These are phyloP conservation scores for Aspergillus quadrilineatus DNA, from an alignment of 2,329 filamentous ascomycete species.

Conservation along the genomic window DNA sequence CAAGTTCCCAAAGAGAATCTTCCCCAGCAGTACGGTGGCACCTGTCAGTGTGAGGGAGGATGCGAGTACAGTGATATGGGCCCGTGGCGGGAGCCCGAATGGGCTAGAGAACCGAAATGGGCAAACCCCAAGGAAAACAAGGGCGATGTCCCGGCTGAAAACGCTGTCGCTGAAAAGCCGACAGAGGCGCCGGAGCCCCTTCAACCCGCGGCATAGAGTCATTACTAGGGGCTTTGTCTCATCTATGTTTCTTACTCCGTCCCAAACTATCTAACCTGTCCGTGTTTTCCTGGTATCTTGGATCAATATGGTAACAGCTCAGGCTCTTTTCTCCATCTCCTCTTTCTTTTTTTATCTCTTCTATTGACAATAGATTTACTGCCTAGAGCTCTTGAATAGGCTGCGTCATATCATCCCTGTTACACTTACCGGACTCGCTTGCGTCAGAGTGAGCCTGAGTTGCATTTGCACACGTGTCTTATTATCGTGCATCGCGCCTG, in stretches of 20 bases:
- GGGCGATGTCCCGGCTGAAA: conserved; percentile 26
- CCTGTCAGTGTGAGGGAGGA: conserved; percentile 76
- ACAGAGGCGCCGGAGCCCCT: conserved; percentile 27
- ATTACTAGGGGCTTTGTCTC: not conserved
- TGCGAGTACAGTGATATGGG: conserved; percentile 86
- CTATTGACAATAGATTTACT: conserved; percentile 15
- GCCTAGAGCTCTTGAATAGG: conserved; percentile 1
- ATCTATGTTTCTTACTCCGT: conserved; percentile 3
- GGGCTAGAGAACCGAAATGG: conserved; percentile 47
- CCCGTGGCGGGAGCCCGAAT: conserved; percentile 66
- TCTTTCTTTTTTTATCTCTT: conserved; percentile 7
- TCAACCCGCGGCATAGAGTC: conserved; percentile 32
- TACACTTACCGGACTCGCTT: not conserved
- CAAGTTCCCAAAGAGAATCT: conserved; percentile 91
- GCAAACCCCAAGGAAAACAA: conserved; percentile 32
- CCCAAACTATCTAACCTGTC: not conserved
- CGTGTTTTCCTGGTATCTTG: conserved; percentile 18
- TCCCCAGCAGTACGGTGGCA: conserved; percentile 80
- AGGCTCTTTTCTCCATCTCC: conserved; percentile 12
- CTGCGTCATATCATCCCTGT: conserved; percentile 3
- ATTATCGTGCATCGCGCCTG: not conserved
- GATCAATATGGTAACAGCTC: conserved; percentile 22
- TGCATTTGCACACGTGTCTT: not conserved
- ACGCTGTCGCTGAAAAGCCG: conserved; percentile 29
- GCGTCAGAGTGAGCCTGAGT: not conserved